Base-by-base conservation (phyloP, 768 basidiomycete genomes). In the Leucosporidium creatinivorum region DNA sequence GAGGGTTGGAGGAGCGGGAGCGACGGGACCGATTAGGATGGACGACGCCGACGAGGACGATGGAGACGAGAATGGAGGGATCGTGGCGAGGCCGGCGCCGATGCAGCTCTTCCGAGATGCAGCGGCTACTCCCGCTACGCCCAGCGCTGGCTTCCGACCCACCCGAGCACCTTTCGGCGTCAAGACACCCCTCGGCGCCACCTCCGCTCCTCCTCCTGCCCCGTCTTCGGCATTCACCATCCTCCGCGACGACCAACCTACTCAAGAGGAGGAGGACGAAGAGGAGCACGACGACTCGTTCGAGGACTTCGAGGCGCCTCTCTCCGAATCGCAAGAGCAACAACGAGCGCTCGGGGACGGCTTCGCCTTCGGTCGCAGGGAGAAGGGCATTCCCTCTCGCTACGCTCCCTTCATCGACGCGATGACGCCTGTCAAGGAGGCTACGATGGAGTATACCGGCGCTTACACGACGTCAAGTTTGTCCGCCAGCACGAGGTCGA, bases 371-470 rank as follows among this genome's bases (percentile, higher is more conserved):
- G 70, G 71, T 8, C 59, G 70, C 15, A 60, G 72, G 44, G 50
- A 39, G n/a, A 62, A 55, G n/a, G 74, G 72, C 0, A 48, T 66
- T 12, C 62, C 62, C 28, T 69, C 50, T 44, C 68, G 73, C 0
- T 76, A 69, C 62, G 69, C 74, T 10, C 63, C 65, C 25, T 66
- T 84, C 66, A 89, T 97, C 79, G 86, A 89, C 75, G 87, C 93
- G 64, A 93, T 99, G 92, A 98, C 94, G 13, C 94, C 96, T 4
- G 97, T 98, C 78, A 91, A 91, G 18, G 96, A 99, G 78, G 83
- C 93, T 51, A 98, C 96, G 15, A 84, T 85, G 74, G 96, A 98
- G 78, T 93, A 82, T 76, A 84, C 88, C 7, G 44, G 49, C 62
- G 58, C 58, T 57, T 58, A 47, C 44, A 51, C 62, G 31, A 58